A percentile compares a stretch with the other conserved stretches of the same genome.
Conservation (phyloP, 768 basidiomycete species). For the Fistulinella prunicolor region DNA sequence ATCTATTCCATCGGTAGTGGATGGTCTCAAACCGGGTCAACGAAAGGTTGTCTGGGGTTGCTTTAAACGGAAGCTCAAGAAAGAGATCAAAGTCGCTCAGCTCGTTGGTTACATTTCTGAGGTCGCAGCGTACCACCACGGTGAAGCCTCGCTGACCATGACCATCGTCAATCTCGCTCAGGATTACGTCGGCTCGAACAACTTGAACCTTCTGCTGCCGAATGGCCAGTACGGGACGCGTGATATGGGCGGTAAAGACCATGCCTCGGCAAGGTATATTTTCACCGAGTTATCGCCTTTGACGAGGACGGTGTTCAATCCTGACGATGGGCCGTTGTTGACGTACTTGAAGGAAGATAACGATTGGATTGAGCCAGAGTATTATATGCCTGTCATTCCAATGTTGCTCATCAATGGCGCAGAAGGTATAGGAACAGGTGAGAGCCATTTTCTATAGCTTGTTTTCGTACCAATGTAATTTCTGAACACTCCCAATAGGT, state of each 20-base stretch:
- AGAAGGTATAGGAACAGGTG: constrained; percentile 96
- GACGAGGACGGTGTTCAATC: constrained; percentile 74
- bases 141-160: constrained; percentile 79
- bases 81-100: constrained; percentile 94
- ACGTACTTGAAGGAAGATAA: constrained; percentile 86
- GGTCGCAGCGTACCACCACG: constrained; percentile 95
- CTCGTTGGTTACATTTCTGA: constrained; percentile 94
- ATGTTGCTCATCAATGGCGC: constrained; percentile 90
- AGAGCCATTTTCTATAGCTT: no score
- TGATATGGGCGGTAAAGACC: constrained; percentile 90
- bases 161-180: constrained; percentile 96
- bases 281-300: constrained; percentile 77
- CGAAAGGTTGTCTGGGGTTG: constrained; percentile 95
- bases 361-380: constrained; percentile 85
- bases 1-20: constrained; percentile 91
- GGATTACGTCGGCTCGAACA: constrained; percentile 93
- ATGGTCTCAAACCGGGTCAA: constrained; percentile 97
- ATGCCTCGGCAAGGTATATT: constrained; percentile 95
- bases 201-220: constrained; percentile 82
- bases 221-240: constrained; percentile 97
- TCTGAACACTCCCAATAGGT: constrained; percentile 43
- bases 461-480: neutral
- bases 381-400: constrained; percentile 88
- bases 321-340: constrained; percentile 83
- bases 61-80: constrained; percentile 92